These are phyloP conservation scores for Trichoderma atroviride DNA, from an alignment of 2,329 filamentous ascomycete genomes.

Conservation along the genomic window DNA sequence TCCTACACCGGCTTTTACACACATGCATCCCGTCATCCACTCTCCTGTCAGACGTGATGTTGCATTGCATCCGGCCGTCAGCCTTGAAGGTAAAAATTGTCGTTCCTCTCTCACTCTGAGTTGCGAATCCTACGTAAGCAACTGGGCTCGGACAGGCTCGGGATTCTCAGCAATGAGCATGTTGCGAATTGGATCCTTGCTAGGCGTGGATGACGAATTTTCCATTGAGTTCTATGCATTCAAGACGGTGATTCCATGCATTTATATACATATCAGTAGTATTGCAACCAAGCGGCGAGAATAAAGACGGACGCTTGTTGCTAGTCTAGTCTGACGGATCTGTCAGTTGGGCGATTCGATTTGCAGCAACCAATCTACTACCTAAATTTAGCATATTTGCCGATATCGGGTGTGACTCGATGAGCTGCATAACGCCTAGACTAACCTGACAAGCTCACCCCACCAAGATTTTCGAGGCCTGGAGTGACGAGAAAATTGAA, in stretches of 20 bases:
- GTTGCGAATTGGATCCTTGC: not conserved
- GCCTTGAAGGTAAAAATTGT: not conserved
- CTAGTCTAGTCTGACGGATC: not conserved
- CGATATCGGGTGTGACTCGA: slow-evolving; percentile 25
- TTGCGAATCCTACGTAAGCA: not conserved
- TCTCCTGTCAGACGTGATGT: slow-evolving; percentile 1
- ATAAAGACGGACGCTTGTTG: not conserved
- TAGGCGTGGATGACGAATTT: not conserved
- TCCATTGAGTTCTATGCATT: not conserved
- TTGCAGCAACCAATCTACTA: not conserved
- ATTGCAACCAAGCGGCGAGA: not conserved
- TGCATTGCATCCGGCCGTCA: not conserved
- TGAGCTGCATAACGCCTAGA: slow-evolving; percentile 9
- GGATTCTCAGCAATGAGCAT: not conserved
- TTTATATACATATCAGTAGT: not conserved
- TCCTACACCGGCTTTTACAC: not conserved
- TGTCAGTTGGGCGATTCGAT: not conserved
- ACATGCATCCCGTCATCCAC: not conserved
- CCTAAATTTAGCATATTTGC: slow-evolving; percentile 16
- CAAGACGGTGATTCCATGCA: not conserved
- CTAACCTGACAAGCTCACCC: slow-evolving; percentile 5
- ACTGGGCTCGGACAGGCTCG: not conserved
- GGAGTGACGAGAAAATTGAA: slow-evolving; percentile 12
- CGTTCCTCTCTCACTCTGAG: not conserved
- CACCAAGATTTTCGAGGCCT: slow-evolving; percentile 18